These are phyloP conservation scores for Colletotrichum theobromicola DNA, from an alignment of 2,329 filamentous ascomycete genomes.

Conservation along the genomic window DNA sequence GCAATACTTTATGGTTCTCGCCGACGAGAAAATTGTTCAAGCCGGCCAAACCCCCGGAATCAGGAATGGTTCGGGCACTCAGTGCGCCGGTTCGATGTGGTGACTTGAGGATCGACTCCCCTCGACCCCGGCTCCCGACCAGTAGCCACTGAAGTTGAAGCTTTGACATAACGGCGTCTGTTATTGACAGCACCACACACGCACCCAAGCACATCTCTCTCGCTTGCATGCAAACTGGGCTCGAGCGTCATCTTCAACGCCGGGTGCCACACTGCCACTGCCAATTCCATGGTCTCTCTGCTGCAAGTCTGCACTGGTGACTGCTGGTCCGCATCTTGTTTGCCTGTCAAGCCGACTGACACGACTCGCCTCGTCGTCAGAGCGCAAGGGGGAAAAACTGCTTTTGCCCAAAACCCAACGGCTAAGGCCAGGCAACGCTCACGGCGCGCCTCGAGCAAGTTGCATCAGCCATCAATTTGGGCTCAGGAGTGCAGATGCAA, in stretches of 20 bases:
- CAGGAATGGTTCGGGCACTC: constrained; percentile 1
- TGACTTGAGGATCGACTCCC: neutral
- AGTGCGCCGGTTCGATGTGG: neutral
- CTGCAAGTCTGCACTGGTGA: neutral
- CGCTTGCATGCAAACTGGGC: constrained; percentile 13
- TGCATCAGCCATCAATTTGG: neutral
- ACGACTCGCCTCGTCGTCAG: constrained; percentile 5
- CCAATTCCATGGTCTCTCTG: neutral
- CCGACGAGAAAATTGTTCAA: neutral
- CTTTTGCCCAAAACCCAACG: neutral
- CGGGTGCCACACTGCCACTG: neutral
- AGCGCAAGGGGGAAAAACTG: neutral
- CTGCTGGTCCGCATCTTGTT: neutral
- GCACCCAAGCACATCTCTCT: neutral
- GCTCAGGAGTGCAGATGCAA: neutral
- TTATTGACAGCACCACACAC: constrained; percentile 14
- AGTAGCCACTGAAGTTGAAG: neutral
- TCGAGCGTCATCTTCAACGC: constrained; percentile 18
- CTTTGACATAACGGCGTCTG: constrained; percentile 17
- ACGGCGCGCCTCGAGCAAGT: neutral
- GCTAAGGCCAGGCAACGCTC: neutral
- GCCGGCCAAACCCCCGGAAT: neutral
- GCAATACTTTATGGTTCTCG: neutral
- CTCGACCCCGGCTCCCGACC: neutral
- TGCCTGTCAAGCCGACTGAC: neutral